A percentile compares a stretch with the other conserved stretches of the same genome.
phyloP scores from a whole-genome alignment of 1,284 basidiomycete species.

The Meira miltonrushii region DNA sequence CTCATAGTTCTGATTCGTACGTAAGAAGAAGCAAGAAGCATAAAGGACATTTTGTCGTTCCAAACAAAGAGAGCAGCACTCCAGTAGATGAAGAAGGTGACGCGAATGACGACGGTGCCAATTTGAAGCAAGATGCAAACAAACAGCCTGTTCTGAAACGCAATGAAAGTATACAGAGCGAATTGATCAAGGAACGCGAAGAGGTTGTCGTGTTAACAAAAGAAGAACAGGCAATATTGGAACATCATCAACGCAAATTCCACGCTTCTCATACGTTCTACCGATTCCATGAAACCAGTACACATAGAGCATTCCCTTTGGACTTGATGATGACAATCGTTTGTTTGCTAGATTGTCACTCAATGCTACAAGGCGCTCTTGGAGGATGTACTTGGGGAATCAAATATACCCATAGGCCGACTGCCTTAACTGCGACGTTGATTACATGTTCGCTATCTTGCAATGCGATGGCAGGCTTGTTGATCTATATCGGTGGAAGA shows the following conservation, averaged over 20 bases:
- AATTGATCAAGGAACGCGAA: constrained; percentile 33
- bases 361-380: constrained; percentile 59
- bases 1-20: not conserved
- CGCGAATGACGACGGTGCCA: not conserved
- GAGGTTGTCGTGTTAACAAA: constrained; percentile 46
- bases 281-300: constrained; percentile 75
- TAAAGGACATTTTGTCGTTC: not conserved
- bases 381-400: constrained; percentile 74
- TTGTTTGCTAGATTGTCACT: constrained; percentile 43
- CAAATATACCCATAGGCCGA: constrained; percentile 53
- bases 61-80: not conserved
- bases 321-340: constrained; percentile 29
- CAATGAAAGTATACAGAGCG: constrained; percentile 38
- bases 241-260: constrained; percentile 48
- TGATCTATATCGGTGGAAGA: constrained; percentile 72
- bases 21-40: not conserved
- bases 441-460: constrained; percentile 73
- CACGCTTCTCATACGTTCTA: constrained; percentile 64
- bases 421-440: constrained; percentile 62
- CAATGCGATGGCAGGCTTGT: constrained; percentile 70
- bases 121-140: not conserved
- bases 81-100: not conserved
- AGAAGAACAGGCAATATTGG: constrained; percentile 41
- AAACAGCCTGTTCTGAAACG: constrained; percentile 8
- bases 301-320: constrained; percentile 70